A percentile compares a stretch with the other conserved stretches of the same genome.
Evolutionary conservation across 2,329 filamentous ascomycete species (phyloP).

Genomic region (Cercospora sesami): DNA sequence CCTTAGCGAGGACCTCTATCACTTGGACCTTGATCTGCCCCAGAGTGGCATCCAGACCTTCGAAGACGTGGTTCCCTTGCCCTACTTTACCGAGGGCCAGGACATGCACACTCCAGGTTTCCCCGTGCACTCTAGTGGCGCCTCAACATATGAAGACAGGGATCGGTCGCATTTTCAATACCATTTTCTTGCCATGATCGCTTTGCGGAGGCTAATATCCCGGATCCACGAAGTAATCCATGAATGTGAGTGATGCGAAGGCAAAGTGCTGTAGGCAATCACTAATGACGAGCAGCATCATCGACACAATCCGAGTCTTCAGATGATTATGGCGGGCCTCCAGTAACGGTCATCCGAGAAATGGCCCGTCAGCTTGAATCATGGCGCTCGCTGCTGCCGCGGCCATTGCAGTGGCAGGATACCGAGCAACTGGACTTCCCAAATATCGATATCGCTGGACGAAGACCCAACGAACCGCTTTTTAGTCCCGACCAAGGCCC

Average conservation of each 20-base stretch:
- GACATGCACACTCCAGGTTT: constrained; percentile 31
- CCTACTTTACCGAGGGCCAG: constrained; percentile 52
- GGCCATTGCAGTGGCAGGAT: constrained; percentile 59
- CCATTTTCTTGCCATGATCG: constrained; percentile 62
- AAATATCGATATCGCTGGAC: constrained; percentile 31
- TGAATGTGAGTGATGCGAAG: constrained; percentile 48
- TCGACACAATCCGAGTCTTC: constrained; percentile 33
- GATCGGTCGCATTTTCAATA: constrained; percentile 58
- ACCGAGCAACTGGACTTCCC: constrained; percentile 50
- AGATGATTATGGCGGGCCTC: constrained; percentile 42
- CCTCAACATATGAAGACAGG: background rate
- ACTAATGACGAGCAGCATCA: constrained; percentile 25
- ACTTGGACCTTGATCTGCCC: constrained; percentile 61
- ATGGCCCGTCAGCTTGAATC: constrained; percentile 57
- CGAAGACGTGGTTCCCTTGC: constrained; percentile 57
- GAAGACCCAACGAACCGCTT: constrained; percentile 40
- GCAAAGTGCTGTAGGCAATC: constrained; percentile 4
- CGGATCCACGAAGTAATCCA: constrained; percentile 56
- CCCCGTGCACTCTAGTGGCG: constrained; percentile 40
- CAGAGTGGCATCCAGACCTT: constrained; percentile 56
- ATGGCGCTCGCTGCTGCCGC: constrained; percentile 59
- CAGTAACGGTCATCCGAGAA: constrained; percentile 50
- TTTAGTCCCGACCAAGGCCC: constrained; percentile 52
- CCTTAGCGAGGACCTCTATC: constrained; percentile 52
- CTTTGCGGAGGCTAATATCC: constrained; percentile 55